These are phyloP conservation scores for Antrodiella citrinella DNA, from an alignment of 768 basidiomycete species.

Conservation along the genomic window DNA sequence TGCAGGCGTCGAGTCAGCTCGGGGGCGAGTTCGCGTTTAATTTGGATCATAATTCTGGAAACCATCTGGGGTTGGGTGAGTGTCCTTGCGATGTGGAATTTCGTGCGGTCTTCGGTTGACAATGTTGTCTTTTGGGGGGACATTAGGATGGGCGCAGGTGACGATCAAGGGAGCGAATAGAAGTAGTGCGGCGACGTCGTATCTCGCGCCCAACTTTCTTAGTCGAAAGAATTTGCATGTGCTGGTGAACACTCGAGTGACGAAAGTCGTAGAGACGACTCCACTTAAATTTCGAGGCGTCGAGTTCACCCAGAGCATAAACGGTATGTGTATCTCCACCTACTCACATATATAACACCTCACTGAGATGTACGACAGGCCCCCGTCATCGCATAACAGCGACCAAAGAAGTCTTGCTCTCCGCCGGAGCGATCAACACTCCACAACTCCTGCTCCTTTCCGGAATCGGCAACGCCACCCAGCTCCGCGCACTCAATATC, in stretches of 20 bases:
- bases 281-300: too few relatives aligned
- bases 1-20: conserved; percentile 8
- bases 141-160: conserved; percentile 6
- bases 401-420: conserved; percentile 17
- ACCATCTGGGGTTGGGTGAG: conserved; percentile 11
- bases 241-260: conserved; percentile 14
- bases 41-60: conserved; percentile 12
- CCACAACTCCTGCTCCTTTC: conserved; percentile 22
- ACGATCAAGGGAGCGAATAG: conserved; percentile 8
- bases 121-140: background rate
- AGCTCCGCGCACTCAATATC: conserved; percentile 16
- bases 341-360: too few relatives aligned
- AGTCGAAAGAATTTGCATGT: conserved; percentile 13
- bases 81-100: background rate
- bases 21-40: conserved; percentile 9
- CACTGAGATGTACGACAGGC: too few relatives aligned
- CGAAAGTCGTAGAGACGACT: too few relatives aligned
- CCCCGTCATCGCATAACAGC: conserved; percentile 14
- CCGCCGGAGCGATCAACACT: conserved; percentile 13
- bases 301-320: too few relatives aligned
- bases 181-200: conserved; percentile 9
- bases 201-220: conserved; percentile 7
- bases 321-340: too few relatives aligned
- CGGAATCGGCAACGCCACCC: conserved; percentile 19
- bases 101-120: background rate